A percentile compares a stretch with the other conserved stretches of the same genome.
These are phyloP conservation scores for Metarhizium sp. DNA, from an alignment of 2,329 filamentous ascomycete genomes.

Conservation along the genomic window DNA sequence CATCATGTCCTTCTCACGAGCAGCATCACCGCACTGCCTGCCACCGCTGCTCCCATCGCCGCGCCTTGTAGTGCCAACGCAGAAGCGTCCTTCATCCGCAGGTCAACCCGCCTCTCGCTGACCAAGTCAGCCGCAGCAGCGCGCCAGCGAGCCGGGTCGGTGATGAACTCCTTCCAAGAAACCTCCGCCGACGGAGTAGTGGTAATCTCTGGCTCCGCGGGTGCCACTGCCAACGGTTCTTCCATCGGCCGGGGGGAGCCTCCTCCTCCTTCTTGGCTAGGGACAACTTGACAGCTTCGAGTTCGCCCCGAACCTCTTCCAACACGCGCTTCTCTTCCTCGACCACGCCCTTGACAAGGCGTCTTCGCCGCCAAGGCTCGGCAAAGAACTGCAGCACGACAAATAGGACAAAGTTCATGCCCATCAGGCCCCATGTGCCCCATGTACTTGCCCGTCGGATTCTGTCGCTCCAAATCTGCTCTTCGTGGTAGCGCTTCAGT, in stretches of 20 bases:
- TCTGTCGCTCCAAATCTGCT: conserved; percentile 98
- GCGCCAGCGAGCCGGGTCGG: conserved; percentile 36
- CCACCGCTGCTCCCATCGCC: conserved; percentile 53
- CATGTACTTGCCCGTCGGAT: conserved; percentile 94
- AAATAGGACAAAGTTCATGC: conserved; percentile 85
- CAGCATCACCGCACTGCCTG: conserved; percentile 42
- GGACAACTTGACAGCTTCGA: conserved; percentile 24
- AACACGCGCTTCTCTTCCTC: conserved; percentile 59
- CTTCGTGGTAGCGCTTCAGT: conserved; percentile 88
- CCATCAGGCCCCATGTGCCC: conserved; percentile 98
- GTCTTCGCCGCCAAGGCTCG: conserved; percentile 79
- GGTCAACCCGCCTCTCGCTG: conserved; percentile 53
- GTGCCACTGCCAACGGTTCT: conserved; percentile 2
- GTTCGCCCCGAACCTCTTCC: conserved; percentile 36
- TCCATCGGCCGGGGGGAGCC: conserved; percentile 5
- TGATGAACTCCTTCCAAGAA: conserved; percentile 34
- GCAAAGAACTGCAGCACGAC: conserved; percentile 79
- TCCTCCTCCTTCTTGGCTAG: conserved; percentile 17
- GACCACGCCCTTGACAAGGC: conserved; percentile 75
- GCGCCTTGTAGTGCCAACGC: conserved; percentile 60
- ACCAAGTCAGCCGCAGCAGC: conserved; percentile 46
- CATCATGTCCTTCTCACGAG: conserved; percentile 27
- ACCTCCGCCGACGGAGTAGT: background rate
- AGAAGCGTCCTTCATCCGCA: conserved; percentile 63
- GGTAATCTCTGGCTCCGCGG: conserved; percentile 1